Evolutionary conservation across 208 protist species (phyloP).

Genomic region (Entamoeba moshkovskii): DNA sequence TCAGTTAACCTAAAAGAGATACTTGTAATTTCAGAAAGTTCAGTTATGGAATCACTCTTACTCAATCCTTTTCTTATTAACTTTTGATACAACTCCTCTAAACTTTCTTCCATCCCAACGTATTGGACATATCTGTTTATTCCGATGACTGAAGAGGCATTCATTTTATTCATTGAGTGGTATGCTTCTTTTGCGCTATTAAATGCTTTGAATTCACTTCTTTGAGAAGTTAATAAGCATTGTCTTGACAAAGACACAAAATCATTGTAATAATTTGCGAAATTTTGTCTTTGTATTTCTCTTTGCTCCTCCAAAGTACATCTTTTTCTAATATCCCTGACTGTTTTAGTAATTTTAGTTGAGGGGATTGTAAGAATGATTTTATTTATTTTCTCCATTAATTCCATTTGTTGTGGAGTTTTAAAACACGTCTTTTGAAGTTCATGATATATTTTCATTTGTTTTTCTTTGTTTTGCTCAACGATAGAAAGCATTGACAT

Average conservation of each 20-base stretch:
- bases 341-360: not conserved
- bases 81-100: not conserved
- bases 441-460: not conserved
- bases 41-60: not conserved
- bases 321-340: not conserved
- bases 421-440: not conserved
- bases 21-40: not conserved
- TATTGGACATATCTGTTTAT: not conserved
- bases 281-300: not conserved
- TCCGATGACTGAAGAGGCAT: not conserved
- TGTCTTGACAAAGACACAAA: not conserved
- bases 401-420: not conserved
- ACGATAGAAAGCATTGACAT: not conserved
- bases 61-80: not conserved
- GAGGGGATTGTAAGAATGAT: not conserved
- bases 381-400: not conserved
- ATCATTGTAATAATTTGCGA: not conserved
- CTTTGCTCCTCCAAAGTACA: not conserved
- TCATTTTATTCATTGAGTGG: not conserved
- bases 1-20: not conserved
- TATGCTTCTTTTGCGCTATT: not conserved
- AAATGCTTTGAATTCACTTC: not conserved
- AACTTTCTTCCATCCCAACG: not conserved
- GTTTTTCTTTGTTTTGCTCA: not conserved
- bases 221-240: not conserved